Conservation (phyloP, 768 basidiomycete species). For the Russula olivacea region DNA sequence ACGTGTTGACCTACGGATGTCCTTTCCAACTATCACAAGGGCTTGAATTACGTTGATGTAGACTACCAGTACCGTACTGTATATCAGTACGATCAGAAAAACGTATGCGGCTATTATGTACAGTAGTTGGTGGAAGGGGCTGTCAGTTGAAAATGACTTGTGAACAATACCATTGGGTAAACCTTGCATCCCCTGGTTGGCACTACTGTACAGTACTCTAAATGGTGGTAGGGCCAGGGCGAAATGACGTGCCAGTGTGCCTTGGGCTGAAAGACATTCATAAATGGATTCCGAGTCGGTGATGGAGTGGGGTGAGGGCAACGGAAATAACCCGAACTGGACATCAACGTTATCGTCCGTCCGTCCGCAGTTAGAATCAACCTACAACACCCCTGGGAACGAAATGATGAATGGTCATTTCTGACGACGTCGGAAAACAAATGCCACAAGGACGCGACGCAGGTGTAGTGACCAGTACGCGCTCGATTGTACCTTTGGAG, state of each 20-base stretch:
- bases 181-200: neutral
- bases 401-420: neutral
- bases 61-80: neutral
- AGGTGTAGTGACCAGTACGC: neutral
- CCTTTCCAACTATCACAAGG: neutral
- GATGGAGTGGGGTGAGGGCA: neutral
- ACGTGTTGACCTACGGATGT: neutral
- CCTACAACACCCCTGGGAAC: neutral
- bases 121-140: neutral
- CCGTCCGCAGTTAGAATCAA: too few species aligned
- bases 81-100: neutral
- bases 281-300: neutral
- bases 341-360: neutral
- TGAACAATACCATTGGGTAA: slow-evolving; percentile 1
- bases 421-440: neutral
- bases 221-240: neutral
- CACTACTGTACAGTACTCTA: neutral
- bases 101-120: neutral
- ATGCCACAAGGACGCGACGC: neutral
- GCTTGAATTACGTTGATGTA: slow-evolving; percentile 6
- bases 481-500: neutral
- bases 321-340: neutral
- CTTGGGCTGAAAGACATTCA: neutral
- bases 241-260: neutral
- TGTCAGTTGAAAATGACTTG: neutral